phyloP scores from a whole-genome alignment of 805 yeast genomes.

The Candida silvatica region DNA sequence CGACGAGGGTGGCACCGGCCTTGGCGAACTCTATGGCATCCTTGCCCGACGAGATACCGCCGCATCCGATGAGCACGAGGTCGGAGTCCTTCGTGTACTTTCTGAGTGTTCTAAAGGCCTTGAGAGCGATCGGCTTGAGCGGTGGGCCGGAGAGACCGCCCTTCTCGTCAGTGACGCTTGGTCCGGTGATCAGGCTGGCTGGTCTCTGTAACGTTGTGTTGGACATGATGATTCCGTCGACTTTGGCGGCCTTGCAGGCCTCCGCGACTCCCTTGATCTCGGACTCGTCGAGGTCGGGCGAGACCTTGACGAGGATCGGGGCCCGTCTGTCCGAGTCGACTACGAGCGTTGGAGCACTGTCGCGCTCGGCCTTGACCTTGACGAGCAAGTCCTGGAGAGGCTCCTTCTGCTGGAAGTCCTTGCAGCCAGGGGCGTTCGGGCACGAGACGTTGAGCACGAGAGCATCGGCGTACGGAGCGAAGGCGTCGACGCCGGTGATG shows the following conservation, averaged over 20 bases:
- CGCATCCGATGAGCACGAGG: constrained; percentile 83
- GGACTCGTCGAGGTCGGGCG: constrained; percentile 81
- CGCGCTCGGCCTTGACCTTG: constrained; percentile 63
- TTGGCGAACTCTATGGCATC: constrained; percentile 88
- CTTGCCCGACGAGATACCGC: constrained; percentile 81
- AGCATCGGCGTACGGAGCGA: constrained; percentile 83
- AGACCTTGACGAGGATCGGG: constrained; percentile 83
- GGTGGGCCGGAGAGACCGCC: constrained; percentile 97
- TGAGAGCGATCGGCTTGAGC: constrained; percentile 66
- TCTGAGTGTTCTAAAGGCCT: constrained; percentile 63
- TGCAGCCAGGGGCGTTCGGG: constrained; percentile 93
- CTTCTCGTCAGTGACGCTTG: constrained; percentile 40
- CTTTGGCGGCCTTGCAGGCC: constrained; percentile 64
- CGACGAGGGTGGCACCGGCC: constrained; percentile 90
- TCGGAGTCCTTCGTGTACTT: constrained; percentile 68
- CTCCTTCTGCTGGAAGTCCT: constrained; percentile 74
- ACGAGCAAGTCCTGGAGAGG: constrained; percentile 62
- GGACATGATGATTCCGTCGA: constrained; percentile 89
- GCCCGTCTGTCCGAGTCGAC: constrained; percentile 41
- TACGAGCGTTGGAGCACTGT: constrained; percentile 28
- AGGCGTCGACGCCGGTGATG: constrained; percentile 69
- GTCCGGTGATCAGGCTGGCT: constrained; percentile 38
- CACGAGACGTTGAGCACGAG: constrained; percentile 87
- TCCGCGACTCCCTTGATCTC: constrained; percentile 79
- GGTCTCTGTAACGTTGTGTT: constrained; percentile 92